Percentiles rank a stretch among this genome's conserved stretches.
phyloP scores from a whole-genome alignment of 2,329 filamentous ascomycete genomes.

The Gyromitra esculenta region DNA sequence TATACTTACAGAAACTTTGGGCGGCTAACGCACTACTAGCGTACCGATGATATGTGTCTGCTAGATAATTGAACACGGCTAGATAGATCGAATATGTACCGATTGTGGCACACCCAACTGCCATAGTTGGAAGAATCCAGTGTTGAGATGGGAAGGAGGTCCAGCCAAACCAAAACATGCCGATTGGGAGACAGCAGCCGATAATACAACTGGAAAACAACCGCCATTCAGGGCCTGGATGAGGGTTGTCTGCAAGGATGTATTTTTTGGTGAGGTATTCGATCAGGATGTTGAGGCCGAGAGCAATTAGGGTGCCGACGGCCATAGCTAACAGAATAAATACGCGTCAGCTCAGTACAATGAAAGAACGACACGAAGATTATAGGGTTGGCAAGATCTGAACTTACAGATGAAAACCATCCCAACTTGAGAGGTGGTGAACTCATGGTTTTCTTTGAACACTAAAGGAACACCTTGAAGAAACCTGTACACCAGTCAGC shows the following conservation, averaged over 20 bases:
- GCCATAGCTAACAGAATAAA: slow-evolving; percentile 69
- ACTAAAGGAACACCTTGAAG: slow-evolving; percentile 72
- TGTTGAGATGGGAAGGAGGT: slow-evolving; percentile 70
- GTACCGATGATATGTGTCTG: slow-evolving; percentile 85
- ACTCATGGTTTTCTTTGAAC: slow-evolving; percentile 74
- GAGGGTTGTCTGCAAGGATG: slow-evolving; percentile 61
- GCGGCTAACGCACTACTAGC: slow-evolving; percentile 86
- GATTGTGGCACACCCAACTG: slow-evolving; percentile 78
- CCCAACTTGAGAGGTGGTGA: slow-evolving; percentile 73
- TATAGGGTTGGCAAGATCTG: neutral
- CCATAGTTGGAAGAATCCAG: slow-evolving; percentile 77
- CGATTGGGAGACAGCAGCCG: slow-evolving; percentile 77
- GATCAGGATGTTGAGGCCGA: slow-evolving; percentile 75
- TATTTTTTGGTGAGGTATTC: slow-evolving; percentile 70
- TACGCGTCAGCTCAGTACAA: slow-evolving; percentile 13
- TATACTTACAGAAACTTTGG: slow-evolving; percentile 75
- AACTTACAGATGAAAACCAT: slow-evolving; percentile 71
- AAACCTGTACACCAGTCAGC: slow-evolving; percentile 43
- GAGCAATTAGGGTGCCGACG: slow-evolving; percentile 72
- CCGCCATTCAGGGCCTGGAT: slow-evolving; percentile 75
- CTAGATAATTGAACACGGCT: slow-evolving; percentile 90
- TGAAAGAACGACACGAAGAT: neutral
- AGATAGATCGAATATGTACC: slow-evolving; percentile 89
- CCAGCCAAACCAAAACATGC: slow-evolving; percentile 84
- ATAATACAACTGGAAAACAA: slow-evolving; percentile 86